Conservation (phyloP, 2,329 filamentous ascomycete genomes). For the Niveomyces coronatus region DNA sequence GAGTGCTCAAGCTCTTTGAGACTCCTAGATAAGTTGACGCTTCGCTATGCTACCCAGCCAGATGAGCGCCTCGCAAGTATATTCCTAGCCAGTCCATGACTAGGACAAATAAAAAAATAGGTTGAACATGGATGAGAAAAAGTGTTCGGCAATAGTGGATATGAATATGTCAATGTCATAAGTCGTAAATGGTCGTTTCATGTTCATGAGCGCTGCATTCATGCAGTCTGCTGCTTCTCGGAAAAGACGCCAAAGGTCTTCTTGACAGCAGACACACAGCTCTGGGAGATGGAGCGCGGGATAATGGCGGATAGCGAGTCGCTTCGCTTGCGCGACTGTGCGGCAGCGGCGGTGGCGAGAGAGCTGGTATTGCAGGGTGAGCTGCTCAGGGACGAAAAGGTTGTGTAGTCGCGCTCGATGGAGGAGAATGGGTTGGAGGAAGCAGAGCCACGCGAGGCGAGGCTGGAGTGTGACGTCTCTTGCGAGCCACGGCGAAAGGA, state of each 20-base stretch:
- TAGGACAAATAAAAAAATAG: not conserved
- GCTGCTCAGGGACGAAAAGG: slow-evolving; percentile 3
- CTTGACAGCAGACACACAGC: slow-evolving; percentile 9
- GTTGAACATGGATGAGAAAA: not conserved
- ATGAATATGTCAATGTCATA: not conserved
- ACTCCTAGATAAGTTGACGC: slow-evolving; percentile 1
- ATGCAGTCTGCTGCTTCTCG: slow-evolving; percentile 2
- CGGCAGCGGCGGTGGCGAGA: not conserved
- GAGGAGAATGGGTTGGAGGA: slow-evolving; percentile 1
- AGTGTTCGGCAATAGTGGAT: not conserved
- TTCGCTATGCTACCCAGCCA: slow-evolving; percentile 7
- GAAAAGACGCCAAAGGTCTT: slow-evolving; percentile 8
- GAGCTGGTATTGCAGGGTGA: slow-evolving; percentile 3
- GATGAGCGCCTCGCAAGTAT: slow-evolving; percentile 2
- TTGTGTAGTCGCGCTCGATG: slow-evolving; percentile 3
- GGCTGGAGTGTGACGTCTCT: slow-evolving; percentile 4
- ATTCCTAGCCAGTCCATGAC: not conserved
- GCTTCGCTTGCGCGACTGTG: slow-evolving; percentile 3
- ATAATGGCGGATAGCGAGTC: slow-evolving; percentile 8
- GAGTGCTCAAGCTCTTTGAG: slow-evolving; percentile 4
- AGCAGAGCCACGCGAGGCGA: slow-evolving; percentile 2
- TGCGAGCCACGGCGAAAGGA: slow-evolving; percentile 6
- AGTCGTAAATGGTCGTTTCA: not conserved
- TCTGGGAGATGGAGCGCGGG: slow-evolving; percentile 7
- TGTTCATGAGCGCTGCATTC: not conserved